Percentiles rank a stretch among this genome's conserved stretches.
These are phyloP conservation scores for Phytophthora kernoviae DNA, from an alignment of 352 stramenopile species.

Conservation along the genomic window DNA sequence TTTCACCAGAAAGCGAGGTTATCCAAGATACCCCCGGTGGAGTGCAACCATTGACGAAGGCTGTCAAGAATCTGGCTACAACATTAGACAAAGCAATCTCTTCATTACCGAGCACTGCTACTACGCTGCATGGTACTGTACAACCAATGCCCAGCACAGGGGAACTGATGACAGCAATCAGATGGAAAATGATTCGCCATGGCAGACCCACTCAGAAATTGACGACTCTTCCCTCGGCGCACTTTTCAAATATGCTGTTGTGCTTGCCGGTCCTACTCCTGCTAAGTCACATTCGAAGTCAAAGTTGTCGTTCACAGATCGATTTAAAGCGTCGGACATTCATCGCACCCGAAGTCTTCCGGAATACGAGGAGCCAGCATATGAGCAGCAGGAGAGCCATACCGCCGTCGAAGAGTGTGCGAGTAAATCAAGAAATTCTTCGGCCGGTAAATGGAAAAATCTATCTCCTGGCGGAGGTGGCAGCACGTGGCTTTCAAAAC, in stretches of 20 bases:
- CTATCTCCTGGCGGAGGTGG: constrained; percentile 17
- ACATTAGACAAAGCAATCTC: neutral
- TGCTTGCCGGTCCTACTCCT: constrained; percentile 54
- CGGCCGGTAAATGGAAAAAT: constrained; percentile 32
- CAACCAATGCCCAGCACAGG: neutral
- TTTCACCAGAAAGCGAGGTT: constrained; percentile 15
- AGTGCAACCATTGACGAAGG: neutral
- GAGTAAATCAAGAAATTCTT: constrained; percentile 12
- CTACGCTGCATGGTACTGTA: neutral
- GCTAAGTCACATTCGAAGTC: constrained; percentile 38
- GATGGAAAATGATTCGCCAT: constrained; percentile 26
- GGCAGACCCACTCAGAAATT: constrained; percentile 34
- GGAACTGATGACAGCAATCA: constrained; percentile 37
- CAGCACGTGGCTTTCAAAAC: constrained; percentile 30
- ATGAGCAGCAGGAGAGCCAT: constrained; percentile 14
- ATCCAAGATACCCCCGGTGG: constrained; percentile 7
- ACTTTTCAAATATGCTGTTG: constrained; percentile 76
- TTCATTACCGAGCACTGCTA: constrained; percentile 1
- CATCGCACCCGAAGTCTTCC: constrained; percentile 46
- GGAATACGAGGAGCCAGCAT: constrained; percentile 31
- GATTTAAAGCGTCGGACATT: constrained; percentile 50
- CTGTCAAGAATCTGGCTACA: neutral
- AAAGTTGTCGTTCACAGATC: constrained; percentile 34
- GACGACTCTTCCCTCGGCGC: constrained; percentile 56
- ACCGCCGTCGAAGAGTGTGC: constrained; percentile 15